phyloP scores from a whole-genome alignment of 768 basidiomycete genomes.

The Clathrus columnatus region DNA sequence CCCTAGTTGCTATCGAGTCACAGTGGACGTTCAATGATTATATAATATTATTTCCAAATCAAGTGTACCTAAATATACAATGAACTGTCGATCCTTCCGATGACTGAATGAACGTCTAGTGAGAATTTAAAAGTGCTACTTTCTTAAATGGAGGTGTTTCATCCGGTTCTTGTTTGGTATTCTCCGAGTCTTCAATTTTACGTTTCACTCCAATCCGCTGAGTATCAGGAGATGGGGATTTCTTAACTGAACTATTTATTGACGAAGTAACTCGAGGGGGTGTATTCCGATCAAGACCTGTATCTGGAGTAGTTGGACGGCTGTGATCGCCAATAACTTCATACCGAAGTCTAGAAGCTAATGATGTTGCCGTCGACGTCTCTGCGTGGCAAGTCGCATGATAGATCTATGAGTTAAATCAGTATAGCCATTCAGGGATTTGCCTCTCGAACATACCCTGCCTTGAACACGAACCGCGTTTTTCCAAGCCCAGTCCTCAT shows the following conservation, averaged over 20 bases:
- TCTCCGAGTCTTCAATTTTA: constrained; percentile 47
- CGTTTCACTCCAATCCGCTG: constrained; percentile 59
- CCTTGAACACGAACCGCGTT: constrained; percentile 84
- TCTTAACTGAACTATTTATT: constrained; percentile 26
- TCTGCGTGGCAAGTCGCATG: constrained; percentile 94
- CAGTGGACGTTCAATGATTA: not conserved
- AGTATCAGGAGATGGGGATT: constrained; percentile 44
- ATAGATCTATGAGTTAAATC: constrained; percentile 51
- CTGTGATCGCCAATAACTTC: constrained; percentile 42
- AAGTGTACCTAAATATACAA: constrained; percentile 2
- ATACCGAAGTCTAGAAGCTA: constrained; percentile 60
- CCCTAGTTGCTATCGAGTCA: not conserved
- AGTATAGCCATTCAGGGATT: constrained; percentile 7
- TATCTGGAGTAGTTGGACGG: constrained; percentile 73
- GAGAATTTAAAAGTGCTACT: constrained; percentile 20
- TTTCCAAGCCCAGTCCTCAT: constrained; percentile 97
- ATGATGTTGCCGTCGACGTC: constrained; percentile 52
- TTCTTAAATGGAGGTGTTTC: constrained; percentile 16
- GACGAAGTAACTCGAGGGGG: constrained; percentile 25
- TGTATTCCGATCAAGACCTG: constrained; percentile 14
- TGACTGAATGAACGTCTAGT: not conserved
- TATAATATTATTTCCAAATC: constrained; percentile 19
- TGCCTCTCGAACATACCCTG: constrained; percentile 44
- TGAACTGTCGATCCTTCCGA: not conserved
- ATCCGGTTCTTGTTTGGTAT: constrained; percentile 5